These are phyloP conservation scores for Magnusiomyces suaveolens DNA, from an alignment of 1,139 yeast genomes.

Conservation along the genomic window DNA sequence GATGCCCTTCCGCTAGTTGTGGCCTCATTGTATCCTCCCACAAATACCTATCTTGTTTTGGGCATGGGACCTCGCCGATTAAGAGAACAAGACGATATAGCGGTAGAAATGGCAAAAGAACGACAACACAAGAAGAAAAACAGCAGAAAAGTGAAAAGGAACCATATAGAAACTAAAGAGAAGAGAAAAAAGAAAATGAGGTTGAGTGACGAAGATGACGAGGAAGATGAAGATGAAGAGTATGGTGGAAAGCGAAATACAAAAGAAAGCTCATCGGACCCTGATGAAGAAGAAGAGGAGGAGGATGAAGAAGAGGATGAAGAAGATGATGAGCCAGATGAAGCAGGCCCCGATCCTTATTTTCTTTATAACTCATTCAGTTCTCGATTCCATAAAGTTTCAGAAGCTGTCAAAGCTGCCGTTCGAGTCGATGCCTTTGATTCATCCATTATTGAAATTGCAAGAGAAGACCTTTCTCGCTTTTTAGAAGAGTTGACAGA, in stretches of 20 bases:
- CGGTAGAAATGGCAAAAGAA: constrained; percentile 22
- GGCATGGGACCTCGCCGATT: constrained; percentile 84
- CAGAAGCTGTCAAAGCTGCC: constrained; percentile 73
- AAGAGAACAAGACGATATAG: constrained; percentile 27
- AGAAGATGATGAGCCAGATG: constrained; percentile 20
- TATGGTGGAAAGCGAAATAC: background rate
- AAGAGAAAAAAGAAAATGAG: background rate
- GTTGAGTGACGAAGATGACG: background rate
- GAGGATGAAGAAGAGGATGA: constrained; percentile 17
- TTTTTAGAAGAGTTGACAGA: constrained; percentile 69
- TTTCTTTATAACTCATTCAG: constrained; percentile 59
- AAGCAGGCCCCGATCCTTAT: constrained; percentile 26
- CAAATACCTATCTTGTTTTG: constrained; percentile 77
- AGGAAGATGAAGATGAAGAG: background rate
- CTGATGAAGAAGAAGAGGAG: background rate
- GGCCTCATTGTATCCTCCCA: constrained; percentile 66
- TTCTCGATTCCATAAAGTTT: constrained; percentile 80
- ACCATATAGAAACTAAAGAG: constrained; percentile 9
- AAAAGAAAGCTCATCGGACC: background rate
- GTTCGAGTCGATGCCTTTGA: constrained; percentile 91
- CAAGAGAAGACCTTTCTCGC: constrained; percentile 78
- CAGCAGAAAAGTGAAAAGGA: constrained; percentile 24
- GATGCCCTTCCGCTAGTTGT: constrained; percentile 70
- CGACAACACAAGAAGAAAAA: constrained; percentile 17
- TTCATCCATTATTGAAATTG: constrained; percentile 81